phyloP scores from a whole-genome alignment of 306 rosid species.

The Quercus engelmannii region DNA sequence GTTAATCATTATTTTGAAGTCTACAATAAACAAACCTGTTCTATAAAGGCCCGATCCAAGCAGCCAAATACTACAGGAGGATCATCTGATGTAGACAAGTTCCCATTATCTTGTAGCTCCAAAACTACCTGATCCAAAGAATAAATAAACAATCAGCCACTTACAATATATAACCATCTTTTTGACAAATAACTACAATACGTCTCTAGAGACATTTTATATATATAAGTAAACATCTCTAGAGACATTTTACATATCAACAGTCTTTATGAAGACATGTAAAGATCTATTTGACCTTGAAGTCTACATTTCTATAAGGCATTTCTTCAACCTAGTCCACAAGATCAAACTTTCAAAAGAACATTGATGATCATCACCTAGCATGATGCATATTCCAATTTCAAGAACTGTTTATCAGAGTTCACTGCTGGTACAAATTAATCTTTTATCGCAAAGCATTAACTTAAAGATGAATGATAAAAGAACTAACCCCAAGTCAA shows the following conservation, averaged over 20 bases:
- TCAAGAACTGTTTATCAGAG: background rate
- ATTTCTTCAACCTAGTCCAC: background rate
- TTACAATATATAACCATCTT: background rate
- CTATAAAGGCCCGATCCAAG: conserved; percentile 54
- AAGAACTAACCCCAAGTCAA: background rate
- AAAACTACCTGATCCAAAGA: conserved; percentile 60
- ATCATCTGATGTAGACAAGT: conserved; percentile 77
- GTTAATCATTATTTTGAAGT: conserved; percentile 7
- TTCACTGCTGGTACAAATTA: background rate
- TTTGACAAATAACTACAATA: background rate
- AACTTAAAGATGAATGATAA: background rate
- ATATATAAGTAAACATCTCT: background rate
- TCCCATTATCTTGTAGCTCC: conserved; percentile 85
- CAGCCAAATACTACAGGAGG: conserved; percentile 68
- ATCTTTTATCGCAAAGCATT: background rate
- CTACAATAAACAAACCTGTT: conserved; percentile 51
- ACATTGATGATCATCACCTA: background rate
- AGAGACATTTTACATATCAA: background rate
- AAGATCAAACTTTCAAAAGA: background rate
- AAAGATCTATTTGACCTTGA: background rate
- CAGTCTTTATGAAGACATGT: background rate
- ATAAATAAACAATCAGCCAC: background rate
- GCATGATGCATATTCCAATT: background rate
- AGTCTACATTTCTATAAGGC: background rate
- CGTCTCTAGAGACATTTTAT: background rate